Evolutionary conservation across 192 early-diverging fungal species (phyloP).

Genomic region (Allomyces macrogynus): DNA sequence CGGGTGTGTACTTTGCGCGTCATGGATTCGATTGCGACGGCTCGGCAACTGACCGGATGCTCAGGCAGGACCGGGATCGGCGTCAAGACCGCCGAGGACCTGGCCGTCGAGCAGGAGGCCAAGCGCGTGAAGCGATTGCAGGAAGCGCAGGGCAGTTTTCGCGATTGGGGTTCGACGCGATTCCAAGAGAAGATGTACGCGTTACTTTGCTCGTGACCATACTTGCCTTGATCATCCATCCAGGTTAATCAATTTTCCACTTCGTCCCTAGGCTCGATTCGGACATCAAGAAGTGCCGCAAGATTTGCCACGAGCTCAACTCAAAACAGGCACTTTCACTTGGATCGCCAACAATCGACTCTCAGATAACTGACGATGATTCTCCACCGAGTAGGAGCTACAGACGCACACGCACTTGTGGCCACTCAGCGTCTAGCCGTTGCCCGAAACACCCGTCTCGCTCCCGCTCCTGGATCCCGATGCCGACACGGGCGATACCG

Average conservation of each 20-base stretch:
- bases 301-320: background rate
- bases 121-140: background rate
- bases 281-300: background rate
- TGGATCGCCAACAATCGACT: background rate
- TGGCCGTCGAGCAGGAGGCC: background rate
- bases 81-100: background rate
- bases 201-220: background rate
- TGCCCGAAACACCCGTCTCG: background rate
- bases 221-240: background rate
- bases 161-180: background rate
- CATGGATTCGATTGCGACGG: too few species aligned
- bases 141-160: background rate
- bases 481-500: too few species aligned
- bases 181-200: background rate
- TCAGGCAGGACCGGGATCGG: background rate
- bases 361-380: background rate
- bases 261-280: background rate
- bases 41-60: background rate
- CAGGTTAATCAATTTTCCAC: background rate
- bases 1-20: too few species aligned
- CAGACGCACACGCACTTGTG: background rate
- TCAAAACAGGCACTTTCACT: background rate
- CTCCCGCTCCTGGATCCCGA: too few species aligned
- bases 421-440: background rate
- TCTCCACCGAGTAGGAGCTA: background rate